Percentiles rank a stretch among this genome's conserved stretches.
Conservation (phyloP, 1,139 yeast genomes). For the Suhomyces atakaporum region DNA sequence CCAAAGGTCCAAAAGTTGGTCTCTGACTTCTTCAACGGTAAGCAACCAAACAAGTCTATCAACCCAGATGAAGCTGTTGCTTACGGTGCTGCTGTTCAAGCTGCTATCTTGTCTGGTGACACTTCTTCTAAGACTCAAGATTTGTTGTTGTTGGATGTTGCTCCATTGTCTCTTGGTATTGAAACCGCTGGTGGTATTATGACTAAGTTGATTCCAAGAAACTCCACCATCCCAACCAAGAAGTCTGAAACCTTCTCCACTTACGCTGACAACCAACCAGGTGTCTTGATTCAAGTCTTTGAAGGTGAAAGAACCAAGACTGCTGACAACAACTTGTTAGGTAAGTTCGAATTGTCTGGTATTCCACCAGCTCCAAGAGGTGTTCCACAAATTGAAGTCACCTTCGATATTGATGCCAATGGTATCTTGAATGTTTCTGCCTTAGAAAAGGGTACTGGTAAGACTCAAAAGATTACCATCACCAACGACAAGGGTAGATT, state of each 20-base stretch:
- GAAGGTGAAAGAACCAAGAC: conserved; percentile 98
- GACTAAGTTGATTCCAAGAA: conserved; percentile 96
- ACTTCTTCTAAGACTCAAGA: conserved; percentile 82
- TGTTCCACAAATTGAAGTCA: conserved; percentile 95
- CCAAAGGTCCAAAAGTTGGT: conserved; percentile 44
- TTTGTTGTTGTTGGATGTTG: conserved; percentile 81
- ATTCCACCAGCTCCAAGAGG: conserved; percentile 99
- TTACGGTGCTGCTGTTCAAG: conserved; percentile 63
- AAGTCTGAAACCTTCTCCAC: conserved; percentile 97
- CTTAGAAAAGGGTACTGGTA: conserved; percentile 93
- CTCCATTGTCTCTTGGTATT: conserved; percentile 94
- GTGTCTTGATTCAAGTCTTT: conserved; percentile 91
- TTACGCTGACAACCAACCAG: conserved; percentile 96
- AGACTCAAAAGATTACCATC: conserved; percentile 52
- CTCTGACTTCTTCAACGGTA: conserved; percentile 43
- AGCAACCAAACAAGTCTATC: conserved; percentile 46
- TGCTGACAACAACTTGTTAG: conserved; percentile 91
- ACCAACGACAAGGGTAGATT: conserved; percentile 56
- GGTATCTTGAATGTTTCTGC: conserved; percentile 95
- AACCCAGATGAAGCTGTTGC: conserved; percentile 48
- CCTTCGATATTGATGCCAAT: conserved; percentile 91
- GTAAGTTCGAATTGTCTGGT: conserved; percentile 93
- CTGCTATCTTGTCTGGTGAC: conserved; percentile 90
- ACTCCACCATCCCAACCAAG: conserved; percentile 95
- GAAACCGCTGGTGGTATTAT: conserved; percentile 98